These are phyloP conservation scores for Cudoniella acicularis DNA, from an alignment of 495 filamentous ascomycete species.

Conservation along the genomic window DNA sequence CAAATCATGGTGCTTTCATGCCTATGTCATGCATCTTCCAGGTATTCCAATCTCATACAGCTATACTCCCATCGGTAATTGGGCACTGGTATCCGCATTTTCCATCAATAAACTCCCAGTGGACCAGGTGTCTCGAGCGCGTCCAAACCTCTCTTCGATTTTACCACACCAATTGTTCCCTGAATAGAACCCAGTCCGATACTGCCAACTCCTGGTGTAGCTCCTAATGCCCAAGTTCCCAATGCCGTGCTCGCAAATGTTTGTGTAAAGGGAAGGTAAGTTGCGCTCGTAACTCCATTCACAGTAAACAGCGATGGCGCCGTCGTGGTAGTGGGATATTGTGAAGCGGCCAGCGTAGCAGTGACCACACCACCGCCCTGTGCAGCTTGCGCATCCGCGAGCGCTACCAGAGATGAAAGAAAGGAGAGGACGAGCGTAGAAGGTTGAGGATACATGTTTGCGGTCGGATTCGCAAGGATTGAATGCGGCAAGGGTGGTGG, in stretches of 20 bases:
- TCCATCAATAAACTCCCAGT: neutral
- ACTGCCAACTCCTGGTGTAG: conserved; percentile 15
- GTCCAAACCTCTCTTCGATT: conserved; percentile 7
- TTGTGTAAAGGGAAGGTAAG: conserved; percentile 12
- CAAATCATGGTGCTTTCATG: no score
- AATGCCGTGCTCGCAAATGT: conserved; percentile 25
- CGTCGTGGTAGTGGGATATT: neutral
- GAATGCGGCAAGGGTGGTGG: neutral
- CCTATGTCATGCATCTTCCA: no score
- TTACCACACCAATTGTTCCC: conserved; percentile 13
- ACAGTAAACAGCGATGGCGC: conserved; percentile 14
- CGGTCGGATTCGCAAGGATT: neutral
- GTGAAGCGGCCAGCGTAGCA: conserved; percentile 8
- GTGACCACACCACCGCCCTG: conserved; percentile 11
- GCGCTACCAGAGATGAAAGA: neutral
- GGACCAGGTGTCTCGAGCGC: neutral
- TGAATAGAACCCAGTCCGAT: conserved; percentile 25
- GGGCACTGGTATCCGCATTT: no score
- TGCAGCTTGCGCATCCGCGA: conserved; percentile 8
- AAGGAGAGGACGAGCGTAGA: conserved; percentile 19
- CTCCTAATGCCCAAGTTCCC: conserved; percentile 23
- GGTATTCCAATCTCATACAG: no score
- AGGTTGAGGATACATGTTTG: neutral
- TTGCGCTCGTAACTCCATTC: conserved; percentile 6
- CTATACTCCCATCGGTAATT: neutral